Evolutionary conservation across 306 rosid species (phyloP).

Genomic region (Quercus parvula): DNA sequence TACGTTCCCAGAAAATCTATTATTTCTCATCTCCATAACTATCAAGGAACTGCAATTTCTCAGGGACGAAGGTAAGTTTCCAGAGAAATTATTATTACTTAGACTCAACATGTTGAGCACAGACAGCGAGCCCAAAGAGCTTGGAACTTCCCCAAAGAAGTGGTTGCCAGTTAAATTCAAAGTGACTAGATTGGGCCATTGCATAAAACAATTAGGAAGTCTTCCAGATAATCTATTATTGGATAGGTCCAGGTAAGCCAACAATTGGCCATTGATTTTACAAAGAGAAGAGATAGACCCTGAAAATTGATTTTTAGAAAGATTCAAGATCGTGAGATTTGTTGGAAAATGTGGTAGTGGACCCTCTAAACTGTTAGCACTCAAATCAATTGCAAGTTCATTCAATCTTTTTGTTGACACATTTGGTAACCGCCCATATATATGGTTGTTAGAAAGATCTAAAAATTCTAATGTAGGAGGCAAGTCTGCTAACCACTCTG

Average conservation of each 20-base stretch:
- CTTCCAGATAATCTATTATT: neutral
- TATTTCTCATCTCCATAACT: slow-evolving; percentile 26
- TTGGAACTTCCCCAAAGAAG: neutral
- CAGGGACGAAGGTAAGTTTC: neutral
- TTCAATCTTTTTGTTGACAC: neutral
- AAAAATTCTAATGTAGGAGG: neutral
- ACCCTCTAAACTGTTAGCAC: slow-evolving; percentile 26
- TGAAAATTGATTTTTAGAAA: neutral
- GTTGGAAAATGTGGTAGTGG: neutral
- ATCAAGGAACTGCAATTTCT: neutral
- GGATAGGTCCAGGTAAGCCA: neutral
- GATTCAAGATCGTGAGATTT: neutral
- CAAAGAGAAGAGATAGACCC: neutral
- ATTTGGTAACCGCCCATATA: slow-evolving; percentile 17
- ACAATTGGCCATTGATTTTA: neutral
- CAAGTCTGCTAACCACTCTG: too few relatives aligned
- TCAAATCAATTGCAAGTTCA: slow-evolving; percentile 14
- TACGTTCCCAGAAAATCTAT: slow-evolving; percentile 14
- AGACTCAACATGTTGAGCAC: neutral
- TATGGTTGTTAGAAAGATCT: slow-evolving; percentile 24
- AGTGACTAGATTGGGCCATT: accelerated
- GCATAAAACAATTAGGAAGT: neutral
- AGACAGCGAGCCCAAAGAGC: neutral
- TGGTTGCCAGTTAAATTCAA: neutral
- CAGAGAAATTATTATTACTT: neutral